phyloP scores from a whole-genome alignment of 257 asterid species.

The Solanum bulbocastanum region DNA sequence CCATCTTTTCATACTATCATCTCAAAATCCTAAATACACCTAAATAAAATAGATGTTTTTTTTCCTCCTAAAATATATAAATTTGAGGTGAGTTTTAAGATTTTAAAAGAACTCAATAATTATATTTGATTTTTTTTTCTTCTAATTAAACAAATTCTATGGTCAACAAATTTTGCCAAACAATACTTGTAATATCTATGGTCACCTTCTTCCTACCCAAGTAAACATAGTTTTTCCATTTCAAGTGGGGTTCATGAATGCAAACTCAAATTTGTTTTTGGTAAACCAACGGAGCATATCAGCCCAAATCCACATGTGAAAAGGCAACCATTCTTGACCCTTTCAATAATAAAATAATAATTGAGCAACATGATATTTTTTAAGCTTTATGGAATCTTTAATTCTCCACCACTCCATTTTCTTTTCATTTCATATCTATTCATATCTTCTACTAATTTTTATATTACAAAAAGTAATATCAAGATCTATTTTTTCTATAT shows the following conservation, averaged over 20 bases:
- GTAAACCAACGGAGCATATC: neutral
- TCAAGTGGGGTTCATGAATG: neutral
- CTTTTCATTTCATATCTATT: neutral
- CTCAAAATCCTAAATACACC: no score
- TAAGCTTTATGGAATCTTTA: neutral
- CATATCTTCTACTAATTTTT: neutral
- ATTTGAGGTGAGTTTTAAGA: neutral
- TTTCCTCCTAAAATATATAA: no score
- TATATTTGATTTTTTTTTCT: no score
- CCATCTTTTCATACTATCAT: no score
- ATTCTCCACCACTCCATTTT: conserved; percentile 25
- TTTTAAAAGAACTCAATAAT: neutral
- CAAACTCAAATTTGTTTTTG: neutral
- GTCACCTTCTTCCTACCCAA: neutral
- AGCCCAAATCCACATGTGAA: neutral
- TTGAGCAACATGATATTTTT: neutral
- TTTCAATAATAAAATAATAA: neutral
- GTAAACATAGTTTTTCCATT: neutral
- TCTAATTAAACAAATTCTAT: no score
- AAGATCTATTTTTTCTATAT: neutral
- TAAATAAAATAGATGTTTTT: no score
- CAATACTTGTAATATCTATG: neutral
- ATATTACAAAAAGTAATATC: neutral
- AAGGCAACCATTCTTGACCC: neutral
- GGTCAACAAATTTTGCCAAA: neutral